Percentiles rank a stretch among this genome's conserved stretches.
Conservation (phyloP, 2,329 filamentous ascomycete genomes). For the Calonectria honghensis region DNA sequence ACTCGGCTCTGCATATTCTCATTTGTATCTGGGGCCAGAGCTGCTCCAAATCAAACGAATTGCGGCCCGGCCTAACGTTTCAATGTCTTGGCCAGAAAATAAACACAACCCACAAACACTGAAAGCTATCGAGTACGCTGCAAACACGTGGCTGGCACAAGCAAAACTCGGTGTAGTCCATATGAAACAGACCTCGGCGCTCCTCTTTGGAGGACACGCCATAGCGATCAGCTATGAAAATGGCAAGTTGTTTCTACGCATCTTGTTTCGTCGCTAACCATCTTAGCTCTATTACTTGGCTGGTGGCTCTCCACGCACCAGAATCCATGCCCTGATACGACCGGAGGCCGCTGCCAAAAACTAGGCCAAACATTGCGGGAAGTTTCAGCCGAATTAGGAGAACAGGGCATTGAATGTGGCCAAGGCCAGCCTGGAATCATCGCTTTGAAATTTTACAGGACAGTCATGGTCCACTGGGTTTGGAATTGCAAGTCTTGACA, state of each 20-base stretch:
- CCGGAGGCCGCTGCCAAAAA: background rate
- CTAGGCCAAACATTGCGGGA: background rate
- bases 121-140: background rate
- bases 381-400: background rate
- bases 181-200: background rate
- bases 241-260: background rate
- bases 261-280: background rate
- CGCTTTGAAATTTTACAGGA: background rate
- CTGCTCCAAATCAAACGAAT: background rate
- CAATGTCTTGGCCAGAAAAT: background rate
- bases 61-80: background rate
- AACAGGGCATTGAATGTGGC: background rate
- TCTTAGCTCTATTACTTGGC: background rate
- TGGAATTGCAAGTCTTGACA: background rate
- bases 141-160: constrained; percentile 7
- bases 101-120: background rate
- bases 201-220: background rate
- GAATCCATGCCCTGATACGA: background rate
- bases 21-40: background rate
- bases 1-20: background rate
- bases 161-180: background rate
- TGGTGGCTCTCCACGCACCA: constrained; percentile 12
- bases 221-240: background rate
- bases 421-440: background rate
- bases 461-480: background rate